Evolutionary conservation across 2,329 filamentous ascomycete genomes (phyloP), one percentile per base, ranked within the genome.

Genomic region (Biscogniauxia mediterranea): DNA sequence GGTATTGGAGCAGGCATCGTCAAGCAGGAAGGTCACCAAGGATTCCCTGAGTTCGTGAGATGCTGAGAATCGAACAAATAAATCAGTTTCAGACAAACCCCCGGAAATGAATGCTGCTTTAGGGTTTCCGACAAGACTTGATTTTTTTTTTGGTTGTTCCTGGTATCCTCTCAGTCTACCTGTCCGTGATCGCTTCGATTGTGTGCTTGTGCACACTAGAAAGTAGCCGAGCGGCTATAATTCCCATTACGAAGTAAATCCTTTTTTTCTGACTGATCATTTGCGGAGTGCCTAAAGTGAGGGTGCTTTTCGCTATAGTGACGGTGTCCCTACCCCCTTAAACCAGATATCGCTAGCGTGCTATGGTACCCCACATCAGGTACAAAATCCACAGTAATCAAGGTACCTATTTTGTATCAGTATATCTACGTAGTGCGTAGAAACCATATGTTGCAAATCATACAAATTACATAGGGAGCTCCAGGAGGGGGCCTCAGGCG

Each of bases 1-100:
- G 17, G 42, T 28, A 57, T 55, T 38, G 54, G 32, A 38, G 38
- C 38, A 46, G 2, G 38, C 38, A 46, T 46, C 38, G 38, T 49
- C 49, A 55, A 55, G 52, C 51, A 49, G 53, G 49, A 20, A 52
- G 49, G 52, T 46, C 56, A 46, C 11, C n/a, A 46, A 50, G 46
- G 20, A 32, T 32, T 1, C 28, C 28, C 11, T 32, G 28, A 32
- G 28, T 4, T 46, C 38, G 13, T 46, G 38, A 46, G 38, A 17
- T 46, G 38, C 7, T 46, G 38, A 17, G 15, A 46, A 46, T 46
- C 13, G 11, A 46, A 46, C 38, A n/a, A 46, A 46, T 17, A 46
- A 17, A 9, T 46, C 38, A 46, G 15, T 46, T 6, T n/a, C 38
- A 46, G 17, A 46, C 38, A 3, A n/a, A 46, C 2, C 3, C 6